phyloP scores from a whole-genome alignment of 768 basidiomycete species.

The Lactarius indigo region DNA sequence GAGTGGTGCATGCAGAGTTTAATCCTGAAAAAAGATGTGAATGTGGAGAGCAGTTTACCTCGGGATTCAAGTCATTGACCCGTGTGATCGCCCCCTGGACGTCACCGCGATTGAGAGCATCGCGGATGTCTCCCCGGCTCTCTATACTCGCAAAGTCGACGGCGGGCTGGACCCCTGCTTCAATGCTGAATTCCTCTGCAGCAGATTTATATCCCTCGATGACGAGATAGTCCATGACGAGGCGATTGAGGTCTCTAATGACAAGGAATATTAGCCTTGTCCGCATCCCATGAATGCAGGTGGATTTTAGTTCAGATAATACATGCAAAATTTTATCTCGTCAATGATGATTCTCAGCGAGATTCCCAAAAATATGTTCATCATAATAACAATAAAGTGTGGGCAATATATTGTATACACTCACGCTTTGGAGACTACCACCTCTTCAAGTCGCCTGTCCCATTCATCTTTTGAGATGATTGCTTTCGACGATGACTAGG shows the following conservation, averaged over 20 bases:
- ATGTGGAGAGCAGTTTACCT: conserved; percentile 57
- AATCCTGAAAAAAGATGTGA: conserved; percentile 55
- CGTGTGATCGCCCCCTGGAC: conserved; percentile 94
- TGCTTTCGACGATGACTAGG: conserved; percentile 44
- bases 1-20: conserved; percentile 98
- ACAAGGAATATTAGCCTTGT: conserved; percentile 25
- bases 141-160: conserved; percentile 92
- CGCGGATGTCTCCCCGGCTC: conserved; percentile 90
- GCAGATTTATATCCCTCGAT: conserved; percentile 97
- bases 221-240: conserved; percentile 97
- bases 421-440: conserved; percentile 86
- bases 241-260: conserved; percentile 83
- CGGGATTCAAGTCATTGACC: conserved; percentile 94
- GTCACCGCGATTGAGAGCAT: conserved; percentile 90
- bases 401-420: conserved; percentile 40
- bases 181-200: conserved; percentile 90
- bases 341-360: conserved; percentile 79
- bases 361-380: conserved; percentile 93
- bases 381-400: conserved; percentile 39
- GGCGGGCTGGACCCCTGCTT: conserved; percentile 70
- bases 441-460: conserved; percentile 79
- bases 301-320: conserved; percentile 66
- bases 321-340: conserved; percentile 69
- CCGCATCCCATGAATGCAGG: conserved; percentile 27
- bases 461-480: conserved; percentile 78